A percentile compares a stretch with the other conserved stretches of the same genome.
Evolutionary conservation across 2,329 filamentous ascomycete genomes (phyloP).

Genomic region (Colletotrichum scovillei): DNA sequence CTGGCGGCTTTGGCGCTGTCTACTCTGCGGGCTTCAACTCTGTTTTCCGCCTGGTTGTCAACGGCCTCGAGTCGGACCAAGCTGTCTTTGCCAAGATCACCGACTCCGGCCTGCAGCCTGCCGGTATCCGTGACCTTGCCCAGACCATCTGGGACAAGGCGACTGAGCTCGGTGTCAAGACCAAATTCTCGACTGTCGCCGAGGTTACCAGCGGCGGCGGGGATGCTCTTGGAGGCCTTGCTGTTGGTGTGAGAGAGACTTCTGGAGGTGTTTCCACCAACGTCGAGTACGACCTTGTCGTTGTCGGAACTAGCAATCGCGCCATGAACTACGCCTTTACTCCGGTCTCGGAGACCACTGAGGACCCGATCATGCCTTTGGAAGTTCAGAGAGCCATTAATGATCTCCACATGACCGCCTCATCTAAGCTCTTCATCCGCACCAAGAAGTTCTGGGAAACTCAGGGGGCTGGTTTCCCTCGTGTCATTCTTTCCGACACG

Average conservation of each 20-base stretch:
- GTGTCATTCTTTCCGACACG: constrained; percentile 5
- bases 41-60: constrained; percentile 5
- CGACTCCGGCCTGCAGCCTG: not conserved
- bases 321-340: not conserved
- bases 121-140: constrained; percentile 11
- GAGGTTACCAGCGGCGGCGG: not conserved
- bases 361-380: not conserved
- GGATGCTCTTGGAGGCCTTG: not conserved
- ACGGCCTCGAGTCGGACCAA: constrained; percentile 10
- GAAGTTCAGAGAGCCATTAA: constrained; percentile 3
- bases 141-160: constrained; percentile 10
- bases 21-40: constrained; percentile 16
- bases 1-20: constrained; percentile 14
- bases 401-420: constrained; percentile 17
- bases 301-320: not conserved
- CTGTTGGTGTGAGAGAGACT: not conserved
- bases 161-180: constrained; percentile 8
- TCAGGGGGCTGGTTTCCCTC: constrained; percentile 3
- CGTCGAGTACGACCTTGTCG: not conserved
- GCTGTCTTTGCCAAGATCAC: constrained; percentile 4
- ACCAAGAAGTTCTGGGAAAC: constrained; percentile 15
- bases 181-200: not conserved
- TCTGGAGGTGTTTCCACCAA: not conserved
- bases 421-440: constrained; percentile 17
- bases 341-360: not conserved